phyloP scores from a whole-genome alignment of 768 basidiomycete species.

The Russula dissimulans region DNA sequence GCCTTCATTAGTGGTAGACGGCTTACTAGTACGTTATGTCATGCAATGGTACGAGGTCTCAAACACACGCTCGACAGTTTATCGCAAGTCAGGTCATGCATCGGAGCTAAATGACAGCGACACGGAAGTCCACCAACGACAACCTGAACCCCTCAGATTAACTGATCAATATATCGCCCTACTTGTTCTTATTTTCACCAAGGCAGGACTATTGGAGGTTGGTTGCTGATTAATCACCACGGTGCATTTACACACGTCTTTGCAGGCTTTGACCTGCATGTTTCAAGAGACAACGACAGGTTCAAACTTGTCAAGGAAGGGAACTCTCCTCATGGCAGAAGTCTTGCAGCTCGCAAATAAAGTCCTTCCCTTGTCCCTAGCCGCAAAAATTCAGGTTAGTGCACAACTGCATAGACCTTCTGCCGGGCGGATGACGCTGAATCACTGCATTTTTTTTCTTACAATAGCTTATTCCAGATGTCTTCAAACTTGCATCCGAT shows the following conservation, averaged over 20 bases:
- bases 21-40: conserved; percentile 57
- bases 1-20: conserved; percentile 85
- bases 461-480: conserved; percentile 63
- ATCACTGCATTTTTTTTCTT: neutral
- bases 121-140: conserved; percentile 28
- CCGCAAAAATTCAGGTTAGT: conserved; percentile 75
- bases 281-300: conserved; percentile 72
- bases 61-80: conserved; percentile 43
- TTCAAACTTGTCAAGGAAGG: conserved; percentile 74
- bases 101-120: conserved; percentile 20
- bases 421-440: neutral
- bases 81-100: conserved; percentile 22
- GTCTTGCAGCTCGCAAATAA: conserved; percentile 81
- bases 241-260: neutral
- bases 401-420: neutral
- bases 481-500: conserved; percentile 79
- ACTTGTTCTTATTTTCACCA: conserved; percentile 72
- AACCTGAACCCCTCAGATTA: conserved; percentile 59
- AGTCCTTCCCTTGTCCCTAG: conserved; percentile 71
- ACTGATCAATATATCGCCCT: conserved; percentile 91
- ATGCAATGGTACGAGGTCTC: neutral
- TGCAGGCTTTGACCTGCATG: conserved; percentile 75
- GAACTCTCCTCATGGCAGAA: conserved; percentile 86
- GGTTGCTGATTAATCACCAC: conserved; percentile 20
- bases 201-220: conserved; percentile 85